Evolutionary conservation across 1,284 basidiomycete species (phyloP), one percentile per base, ranked within the genome.

Genomic region (Rhizoctonia solani): DNA sequence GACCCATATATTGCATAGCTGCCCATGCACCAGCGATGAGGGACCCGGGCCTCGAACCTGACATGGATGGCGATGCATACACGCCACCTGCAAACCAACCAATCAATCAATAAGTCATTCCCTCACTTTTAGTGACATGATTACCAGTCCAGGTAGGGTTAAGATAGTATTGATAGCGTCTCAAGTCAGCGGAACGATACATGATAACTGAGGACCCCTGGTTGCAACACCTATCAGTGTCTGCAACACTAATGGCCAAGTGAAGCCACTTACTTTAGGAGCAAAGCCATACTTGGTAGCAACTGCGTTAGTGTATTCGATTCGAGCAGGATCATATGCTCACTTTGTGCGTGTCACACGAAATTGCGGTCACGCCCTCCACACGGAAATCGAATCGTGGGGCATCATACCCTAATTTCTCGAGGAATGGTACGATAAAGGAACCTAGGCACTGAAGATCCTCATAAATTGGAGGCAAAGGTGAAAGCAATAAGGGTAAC

Each of bases 21-120:
- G 96, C 94, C 95, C 95, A 99, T 16, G 94, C 89, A 47, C 93
- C 96, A 11, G 96, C 96, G 69, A 99, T 91, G 68, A 98, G 79
- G 0, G 93, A 88, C 8, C 96, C 96, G 0, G 95, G 93, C 49
- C 92, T 83, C 54, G 92, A 95, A 3, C 93, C 94, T 56, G 95
- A 90, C 74, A 96, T 81, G 69, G 90, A 90, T 1, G 94, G 92
- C 69, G 89, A 92, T 1, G 83, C 92, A 74, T 94, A 93, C 9
- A 92, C 83, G 61, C 91, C 91, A 59, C 89, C 87, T 61, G 8
- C 29, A 19, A 37, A 23, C 6, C 5, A 9, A 37, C 21, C 11
- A 6, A 23, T 1, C n/a, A 19, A 61, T 25, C 37, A 29, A 34
- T 61, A 42, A 34, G 59, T 27, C 3, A 47, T 27, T 55, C 13